Conservation (phyloP, 208 protist species). For the Leishmania tarentolae region DNA sequence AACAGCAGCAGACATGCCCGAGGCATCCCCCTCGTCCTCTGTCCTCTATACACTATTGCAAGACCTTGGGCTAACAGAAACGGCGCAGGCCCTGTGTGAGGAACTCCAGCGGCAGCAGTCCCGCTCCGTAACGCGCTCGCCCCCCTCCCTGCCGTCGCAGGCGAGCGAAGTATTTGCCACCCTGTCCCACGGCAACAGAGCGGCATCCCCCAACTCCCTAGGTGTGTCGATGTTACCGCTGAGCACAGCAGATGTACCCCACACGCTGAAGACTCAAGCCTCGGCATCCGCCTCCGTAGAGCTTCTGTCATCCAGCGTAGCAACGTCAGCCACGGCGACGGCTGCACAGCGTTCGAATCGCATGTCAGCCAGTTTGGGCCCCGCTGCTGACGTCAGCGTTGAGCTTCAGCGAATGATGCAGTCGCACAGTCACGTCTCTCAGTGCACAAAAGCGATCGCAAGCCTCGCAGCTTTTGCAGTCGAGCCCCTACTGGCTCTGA, state of each 20-base stretch:
- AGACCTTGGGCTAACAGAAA: constrained; percentile 55
- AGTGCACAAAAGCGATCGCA: constrained; percentile 1
- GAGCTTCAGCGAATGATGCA: constrained; percentile 14
- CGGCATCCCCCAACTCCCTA: not conserved
- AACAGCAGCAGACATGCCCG: not conserved
- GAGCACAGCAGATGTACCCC: not conserved
- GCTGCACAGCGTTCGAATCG: not conserved
- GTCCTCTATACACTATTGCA: constrained; percentile 49
- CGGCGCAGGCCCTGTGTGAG: constrained; percentile 45
- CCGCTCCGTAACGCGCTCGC: not conserved
- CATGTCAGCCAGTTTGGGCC: not conserved
- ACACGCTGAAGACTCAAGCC: not conserved
- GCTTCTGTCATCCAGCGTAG: not conserved
- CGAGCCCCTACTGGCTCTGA: constrained; percentile 9
- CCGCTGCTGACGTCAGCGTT: not conserved
- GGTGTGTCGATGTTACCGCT: not conserved
- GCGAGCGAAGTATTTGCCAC: constrained; percentile 1
- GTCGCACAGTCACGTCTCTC: not conserved
- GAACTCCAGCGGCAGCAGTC: constrained; percentile 38
- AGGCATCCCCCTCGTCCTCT: constrained; percentile 14
- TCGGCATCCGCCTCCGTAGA: not conserved
- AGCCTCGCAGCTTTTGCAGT: constrained; percentile 20
- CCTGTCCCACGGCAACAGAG: not conserved
- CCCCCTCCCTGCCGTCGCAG: constrained; percentile 10
- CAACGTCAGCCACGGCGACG: not conserved